These are phyloP conservation scores for Saitozyma sp. DNA, from an alignment of 768 basidiomycete genomes.

Conservation along the genomic window DNA sequence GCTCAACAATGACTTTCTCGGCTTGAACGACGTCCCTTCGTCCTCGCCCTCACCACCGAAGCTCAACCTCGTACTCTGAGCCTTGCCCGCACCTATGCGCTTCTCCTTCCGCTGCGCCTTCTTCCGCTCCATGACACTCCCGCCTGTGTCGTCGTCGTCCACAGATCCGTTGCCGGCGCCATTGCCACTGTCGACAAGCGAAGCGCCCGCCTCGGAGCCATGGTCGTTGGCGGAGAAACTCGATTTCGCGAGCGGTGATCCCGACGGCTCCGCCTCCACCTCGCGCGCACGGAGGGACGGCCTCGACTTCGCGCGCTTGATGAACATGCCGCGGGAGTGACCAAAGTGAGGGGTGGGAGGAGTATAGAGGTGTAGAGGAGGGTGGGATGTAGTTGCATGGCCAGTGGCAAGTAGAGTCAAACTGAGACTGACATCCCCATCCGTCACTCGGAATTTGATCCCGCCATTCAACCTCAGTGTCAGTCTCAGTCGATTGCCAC, in stretches of 20 bases:
- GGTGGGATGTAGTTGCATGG: too few relatives aligned
- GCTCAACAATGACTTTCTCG: slow-evolving; percentile 44
- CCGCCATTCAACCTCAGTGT: not conserved
- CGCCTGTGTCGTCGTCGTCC: slow-evolving; percentile 31
- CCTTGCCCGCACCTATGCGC: slow-evolving; percentile 22
- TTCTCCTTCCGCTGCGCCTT: slow-evolving; percentile 45
- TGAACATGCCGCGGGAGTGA: slow-evolving; percentile 34
- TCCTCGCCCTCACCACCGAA: slow-evolving; percentile 44
- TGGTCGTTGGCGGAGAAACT: slow-evolving; percentile 23
- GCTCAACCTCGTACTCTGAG: slow-evolving; percentile 29
- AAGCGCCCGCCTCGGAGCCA: not conserved
- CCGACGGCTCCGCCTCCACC: slow-evolving; percentile 14
- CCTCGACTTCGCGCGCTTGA: slow-evolving; percentile 45
- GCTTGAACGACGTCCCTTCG: slow-evolving; percentile 36
- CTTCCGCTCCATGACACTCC: slow-evolving; percentile 43
- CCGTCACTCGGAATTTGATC: not conserved
- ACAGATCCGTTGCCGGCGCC: slow-evolving; percentile 11
- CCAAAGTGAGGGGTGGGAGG: not conserved
- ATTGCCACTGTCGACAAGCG: not conserved
- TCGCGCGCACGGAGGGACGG: slow-evolving; percentile 42
- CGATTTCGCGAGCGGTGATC: slow-evolving; percentile 30
- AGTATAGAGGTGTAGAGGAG: too few relatives aligned
- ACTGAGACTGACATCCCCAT: too few relatives aligned
- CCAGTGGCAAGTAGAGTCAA: too few relatives aligned
- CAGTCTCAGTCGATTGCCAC: not conserved